Evolutionary conservation across 345 rosid species (phyloP), one percentile per base, ranked within the genome.

Genomic region (Psidium friedrichsthalianum): DNA sequence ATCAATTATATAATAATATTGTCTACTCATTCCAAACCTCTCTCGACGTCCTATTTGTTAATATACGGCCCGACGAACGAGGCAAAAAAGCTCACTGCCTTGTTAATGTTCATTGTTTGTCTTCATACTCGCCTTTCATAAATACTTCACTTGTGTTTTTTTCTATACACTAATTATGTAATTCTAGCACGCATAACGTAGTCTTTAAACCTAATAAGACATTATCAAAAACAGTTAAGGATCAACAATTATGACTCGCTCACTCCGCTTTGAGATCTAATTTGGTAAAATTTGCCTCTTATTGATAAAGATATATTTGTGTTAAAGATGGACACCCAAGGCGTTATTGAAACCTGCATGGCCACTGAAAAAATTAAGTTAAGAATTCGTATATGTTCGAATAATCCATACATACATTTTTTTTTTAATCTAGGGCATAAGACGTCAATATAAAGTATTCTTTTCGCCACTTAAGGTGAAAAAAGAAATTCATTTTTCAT

Each of bases 21-120:
- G 88, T 89, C 84, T 89, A n/a, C 89, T 88, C 3, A 88, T 90
- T 51, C 90, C 87, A n/a, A 88, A 83, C 89, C 51, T 86, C 86
- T 10, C 85, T 84, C 7, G 86, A 85, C 2, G 85, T 42, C 86
- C 86, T 74, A 86, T 88, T 83, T 89, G n/a, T 89, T 83, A 88
- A 83, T 85, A 89, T 87, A 51, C 85, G 29, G n/a, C n/a, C 44
- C 42, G 84, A 80, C 84, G 87, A 5, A n/a, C n/a, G 89, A 89
- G 11, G 89, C 86, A 42, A 89, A 83, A 40, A 86, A 86, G 51
- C 85, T 82, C 7, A 88, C 86, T 49, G 86, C 78, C 83, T 57
- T 0, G 24, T 51, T 51, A 16, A 51, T 13, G 54, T 51, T 51
- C 54, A 51, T 49, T 49, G 51, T 49, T 49, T 49, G 51, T 0